Percentiles rank a stretch among this genome's conserved stretches.
Evolutionary conservation across 2,329 filamentous ascomycete genomes (phyloP).

Genomic region (Helotiales sp.): DNA sequence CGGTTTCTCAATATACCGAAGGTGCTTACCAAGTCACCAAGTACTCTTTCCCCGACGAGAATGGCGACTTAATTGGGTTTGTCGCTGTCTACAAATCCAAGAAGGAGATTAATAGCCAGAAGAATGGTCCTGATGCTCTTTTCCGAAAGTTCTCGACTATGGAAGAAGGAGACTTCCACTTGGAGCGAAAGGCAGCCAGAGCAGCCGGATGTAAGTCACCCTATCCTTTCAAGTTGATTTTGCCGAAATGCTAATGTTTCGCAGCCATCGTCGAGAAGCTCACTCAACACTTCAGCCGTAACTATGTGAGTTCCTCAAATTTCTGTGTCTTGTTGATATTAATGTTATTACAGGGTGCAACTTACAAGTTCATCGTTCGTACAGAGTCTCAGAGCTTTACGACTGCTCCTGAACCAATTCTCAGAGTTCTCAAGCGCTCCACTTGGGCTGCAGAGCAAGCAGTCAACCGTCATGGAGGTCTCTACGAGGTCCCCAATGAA

Average conservation of each 20-base stretch:
- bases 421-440: slow-evolving; percentile 56
- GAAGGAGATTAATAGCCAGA: slow-evolving; percentile 53
- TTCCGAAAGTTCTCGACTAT: slow-evolving; percentile 52
- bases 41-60: slow-evolving; percentile 54
- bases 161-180: slow-evolving; percentile 50
- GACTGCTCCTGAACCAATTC: slow-evolving; percentile 54
- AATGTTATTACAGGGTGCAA: slow-evolving; percentile 55
- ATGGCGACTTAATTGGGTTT: slow-evolving; percentile 52
- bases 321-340: slow-evolving; percentile 2
- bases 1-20: slow-evolving; percentile 24
- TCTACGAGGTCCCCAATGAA: slow-evolving; percentile 62
- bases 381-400: slow-evolving; percentile 56
- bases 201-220: slow-evolving; percentile 44
- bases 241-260: background rate
- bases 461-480: slow-evolving; percentile 36
- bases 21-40: slow-evolving; percentile 40
- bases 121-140: slow-evolving; percentile 64
- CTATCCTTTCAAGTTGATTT: slow-evolving; percentile 13
- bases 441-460: slow-evolving; percentile 58
- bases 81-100: slow-evolving; percentile 64
- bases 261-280: slow-evolving; percentile 9
- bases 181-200: slow-evolving; percentile 53
- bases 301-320: slow-evolving; percentile 52
- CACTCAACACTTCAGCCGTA: slow-evolving; percentile 50
- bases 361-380: slow-evolving; percentile 68